These are phyloP conservation scores for Lobosporangium transversale DNA, from an alignment of 192 early-diverging fungal genomes.

Conservation along the genomic window DNA sequence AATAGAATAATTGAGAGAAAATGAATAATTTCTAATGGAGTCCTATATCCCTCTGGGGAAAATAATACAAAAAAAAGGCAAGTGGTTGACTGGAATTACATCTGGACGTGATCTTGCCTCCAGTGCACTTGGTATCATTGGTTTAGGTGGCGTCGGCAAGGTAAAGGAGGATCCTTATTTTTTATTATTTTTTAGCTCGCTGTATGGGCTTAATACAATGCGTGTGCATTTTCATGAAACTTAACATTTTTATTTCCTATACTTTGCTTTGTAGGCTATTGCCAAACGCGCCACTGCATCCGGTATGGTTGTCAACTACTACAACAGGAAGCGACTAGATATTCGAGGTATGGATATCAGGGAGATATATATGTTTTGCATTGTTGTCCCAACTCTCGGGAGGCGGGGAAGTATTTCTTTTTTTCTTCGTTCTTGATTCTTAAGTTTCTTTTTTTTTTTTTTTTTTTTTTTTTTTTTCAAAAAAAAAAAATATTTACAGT, in stretches of 20 bases:
- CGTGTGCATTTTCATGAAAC: background rate
- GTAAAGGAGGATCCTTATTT: conserved; percentile 11
- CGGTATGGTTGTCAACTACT: conserved; percentile 60
- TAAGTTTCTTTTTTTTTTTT: background rate
- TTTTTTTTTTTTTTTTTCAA: too few species aligned
- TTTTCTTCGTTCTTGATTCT: background rate
- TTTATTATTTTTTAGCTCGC: too few species aligned
- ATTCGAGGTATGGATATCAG: conserved; percentile 46
- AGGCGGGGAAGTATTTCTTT: too few species aligned
- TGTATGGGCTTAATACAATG: background rate
- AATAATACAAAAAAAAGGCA: conserved; percentile 29
- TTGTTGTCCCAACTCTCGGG: too few species aligned
- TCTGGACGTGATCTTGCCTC: conserved; percentile 54
- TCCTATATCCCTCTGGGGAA: too few species aligned
- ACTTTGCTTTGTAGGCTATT: conserved; percentile 41
- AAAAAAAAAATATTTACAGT: too few species aligned
- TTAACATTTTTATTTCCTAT: background rate
- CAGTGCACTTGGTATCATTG: conserved; percentile 59
- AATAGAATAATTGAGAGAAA: background rate
- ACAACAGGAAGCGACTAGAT: conserved; percentile 57
- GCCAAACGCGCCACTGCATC: conserved; percentile 60
- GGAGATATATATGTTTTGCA: too few species aligned
- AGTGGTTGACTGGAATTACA: conserved; percentile 40
- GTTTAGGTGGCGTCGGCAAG: conserved; percentile 63
- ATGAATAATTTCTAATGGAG: too few species aligned